Base-by-base conservation (phyloP, 306 rosid genomes). In the Vicia villosa region DNA sequence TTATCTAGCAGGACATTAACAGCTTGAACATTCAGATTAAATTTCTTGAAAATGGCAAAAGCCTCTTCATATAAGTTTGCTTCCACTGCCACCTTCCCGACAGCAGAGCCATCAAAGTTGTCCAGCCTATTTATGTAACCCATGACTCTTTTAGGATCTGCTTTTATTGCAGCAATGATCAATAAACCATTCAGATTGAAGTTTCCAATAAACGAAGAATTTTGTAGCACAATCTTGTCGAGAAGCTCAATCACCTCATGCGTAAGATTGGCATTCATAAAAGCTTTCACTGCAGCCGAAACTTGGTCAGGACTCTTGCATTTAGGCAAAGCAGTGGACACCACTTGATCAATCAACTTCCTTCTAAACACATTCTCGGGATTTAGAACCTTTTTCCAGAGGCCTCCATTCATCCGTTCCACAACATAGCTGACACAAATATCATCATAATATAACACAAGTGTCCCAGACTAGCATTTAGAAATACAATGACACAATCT, bases 281-380 rank as follows among this genome's bases (percentile, higher is more conserved):
- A 92, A 80, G 96, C 96, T 73, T 92, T 89, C 76, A 92, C 96
- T 41, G 96, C 83, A 28, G 96, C 96, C 63, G 98, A 92, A 78
- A 92, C 96, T 77, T 92, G 98, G 61, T 92, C 98, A 1, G 98
- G 96, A 71, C 92, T 89, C 84, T 92, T 92, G 88, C 98, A 89
- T 80, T 92, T 96, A 5, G 98, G 96, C 85, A 92, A 79, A 82
- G 95, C 98, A 71, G 96, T 89, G 61, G 98, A 89, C 66, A 89
- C 98, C 73, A 89, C 97, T 83, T 92, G 97, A 86, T 89, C 92
- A 21, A 92, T 89, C 66, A 92, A 86, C 76, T 81, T 91, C 68
- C 96, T 86, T 79, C 98, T 89, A 73, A 22, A 92, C 72, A 76
- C 91, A 80, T 92, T 92, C 59, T 87, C 92, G 22, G 95, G 95